A percentile compares a stretch with the other conserved stretches of the same genome.
Evolutionary conservation across 306 rosid species (phyloP).

Genomic region (Prunus davidiana): DNA sequence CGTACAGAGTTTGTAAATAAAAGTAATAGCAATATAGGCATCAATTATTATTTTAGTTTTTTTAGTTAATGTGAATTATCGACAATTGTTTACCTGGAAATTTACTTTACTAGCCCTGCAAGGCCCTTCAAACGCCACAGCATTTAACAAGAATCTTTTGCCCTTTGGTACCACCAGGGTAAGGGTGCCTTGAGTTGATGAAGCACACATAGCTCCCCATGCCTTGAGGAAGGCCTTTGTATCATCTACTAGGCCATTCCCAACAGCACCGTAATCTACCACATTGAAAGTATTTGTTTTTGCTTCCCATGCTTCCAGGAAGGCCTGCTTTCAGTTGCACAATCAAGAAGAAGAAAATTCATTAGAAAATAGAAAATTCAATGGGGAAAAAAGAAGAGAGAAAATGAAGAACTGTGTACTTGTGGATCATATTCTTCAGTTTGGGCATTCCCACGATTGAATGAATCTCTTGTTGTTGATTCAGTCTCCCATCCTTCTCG

Average conservation of each 20-base stretch:
- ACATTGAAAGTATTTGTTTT: background rate
- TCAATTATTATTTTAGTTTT: too few species aligned
- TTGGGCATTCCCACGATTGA: background rate
- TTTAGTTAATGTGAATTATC: too few species aligned
- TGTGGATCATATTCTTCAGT: background rate
- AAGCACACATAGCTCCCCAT: slow-evolving; percentile 39
- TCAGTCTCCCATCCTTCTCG: background rate
- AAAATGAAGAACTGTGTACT: background rate
- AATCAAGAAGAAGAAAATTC: background rate
- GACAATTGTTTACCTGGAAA: slow-evolving; percentile 24
- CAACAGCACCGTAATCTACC: background rate
- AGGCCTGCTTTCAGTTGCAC: background rate
- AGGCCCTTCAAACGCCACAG: slow-evolving; percentile 43
- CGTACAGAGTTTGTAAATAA: too few species aligned
- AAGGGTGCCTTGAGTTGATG: slow-evolving; percentile 21
- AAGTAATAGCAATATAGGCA: too few species aligned
- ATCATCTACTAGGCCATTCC: slow-evolving; percentile 45
- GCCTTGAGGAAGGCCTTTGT: slow-evolving; percentile 57
- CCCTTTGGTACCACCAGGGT: slow-evolving; percentile 36
- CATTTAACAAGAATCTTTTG: slow-evolving; percentile 38
- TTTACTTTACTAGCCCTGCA: slow-evolving; percentile 36
- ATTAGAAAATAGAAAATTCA: background rate
- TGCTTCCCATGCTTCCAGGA: background rate
- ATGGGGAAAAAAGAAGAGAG: background rate
- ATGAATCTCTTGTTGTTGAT: background rate